phyloP scores from a whole-genome alignment of 768 basidiomycete species.

The Russula abietina region DNA sequence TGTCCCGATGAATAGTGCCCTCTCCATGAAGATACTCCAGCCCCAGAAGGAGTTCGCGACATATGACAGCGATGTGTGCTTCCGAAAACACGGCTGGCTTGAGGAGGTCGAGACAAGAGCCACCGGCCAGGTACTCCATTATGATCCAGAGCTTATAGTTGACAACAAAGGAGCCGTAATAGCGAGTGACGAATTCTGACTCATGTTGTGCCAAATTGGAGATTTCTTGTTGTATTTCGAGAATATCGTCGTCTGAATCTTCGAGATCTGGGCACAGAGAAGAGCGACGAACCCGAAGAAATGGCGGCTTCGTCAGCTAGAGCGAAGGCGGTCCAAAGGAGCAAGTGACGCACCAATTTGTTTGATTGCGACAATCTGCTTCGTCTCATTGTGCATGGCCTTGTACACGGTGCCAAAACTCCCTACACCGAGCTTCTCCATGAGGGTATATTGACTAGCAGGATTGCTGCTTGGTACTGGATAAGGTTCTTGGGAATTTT shows the following conservation, averaged over 20 bases:
- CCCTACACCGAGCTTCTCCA: conserved; percentile 96
- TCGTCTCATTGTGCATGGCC: conserved; percentile 89
- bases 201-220: conserved; percentile 93
- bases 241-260: conserved; percentile 97
- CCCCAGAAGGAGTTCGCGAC: conserved; percentile 86
- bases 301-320: neutral
- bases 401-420: conserved; percentile 98
- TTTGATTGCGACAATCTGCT: conserved; percentile 95
- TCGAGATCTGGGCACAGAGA: conserved; percentile 65
- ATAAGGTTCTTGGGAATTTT: conserved; percentile 48
- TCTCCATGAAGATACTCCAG: conserved; percentile 95
- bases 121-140: conserved; percentile 98
- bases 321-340: neutral
- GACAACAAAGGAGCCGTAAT: conserved; percentile 95
- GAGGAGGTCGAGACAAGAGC: conserved; percentile 95
- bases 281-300: neutral
- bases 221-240: conserved; percentile 98
- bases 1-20: conserved; percentile 96
- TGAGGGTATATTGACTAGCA: conserved; percentile 82
- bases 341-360: conserved; percentile 70
- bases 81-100: conserved; percentile 90
- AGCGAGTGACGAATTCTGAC: conserved; percentile 92
- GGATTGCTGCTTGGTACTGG: conserved; percentile 75
- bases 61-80: conserved; percentile 90
- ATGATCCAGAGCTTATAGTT: conserved; percentile 98